Evolutionary conservation across 2,329 filamentous ascomycete genomes (phyloP).

Genomic region (Cladophialophora chaetospira): DNA sequence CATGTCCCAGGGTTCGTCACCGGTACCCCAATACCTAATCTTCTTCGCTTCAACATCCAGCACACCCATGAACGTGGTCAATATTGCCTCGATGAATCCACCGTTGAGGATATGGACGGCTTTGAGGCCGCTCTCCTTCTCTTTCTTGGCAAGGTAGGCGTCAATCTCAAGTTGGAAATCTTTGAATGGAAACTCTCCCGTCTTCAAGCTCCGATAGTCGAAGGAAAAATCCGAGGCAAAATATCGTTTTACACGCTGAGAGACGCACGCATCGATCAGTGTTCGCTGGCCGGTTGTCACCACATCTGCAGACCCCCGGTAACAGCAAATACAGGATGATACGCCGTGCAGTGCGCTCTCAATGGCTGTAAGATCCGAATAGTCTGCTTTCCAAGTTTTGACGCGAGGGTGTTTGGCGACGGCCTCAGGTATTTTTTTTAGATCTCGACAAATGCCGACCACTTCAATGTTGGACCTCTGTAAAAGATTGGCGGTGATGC

Average conservation of each 20-base stretch:
- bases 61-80: conserved; percentile 34
- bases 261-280: conserved; percentile 44
- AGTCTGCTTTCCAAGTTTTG: background rate
- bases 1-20: conserved; percentile 42
- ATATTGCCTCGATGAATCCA: conserved; percentile 41
- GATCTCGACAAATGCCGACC: background rate
- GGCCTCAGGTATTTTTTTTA: background rate
- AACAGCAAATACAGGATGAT: background rate
- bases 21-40: conserved; percentile 41
- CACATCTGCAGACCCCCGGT: background rate
- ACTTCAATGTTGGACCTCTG: background rate
- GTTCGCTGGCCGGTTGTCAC: background rate
- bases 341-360: background rate
- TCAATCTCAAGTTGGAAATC: conserved; percentile 46
- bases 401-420: background rate
- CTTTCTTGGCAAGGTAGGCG: conserved; percentile 42
- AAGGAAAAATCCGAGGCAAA: conserved; percentile 46
- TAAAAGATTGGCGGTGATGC: background rate
- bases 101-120: conserved; percentile 46
- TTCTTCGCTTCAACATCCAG: conserved; percentile 33
- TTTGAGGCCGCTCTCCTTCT: conserved; percentile 32
- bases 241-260: conserved; percentile 41
- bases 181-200: conserved; percentile 42
- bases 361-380: background rate
- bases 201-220: conserved; percentile 44